Evolutionary conservation across 2,329 filamentous ascomycete genomes (phyloP).

Genomic region (Cercospora sp.): DNA sequence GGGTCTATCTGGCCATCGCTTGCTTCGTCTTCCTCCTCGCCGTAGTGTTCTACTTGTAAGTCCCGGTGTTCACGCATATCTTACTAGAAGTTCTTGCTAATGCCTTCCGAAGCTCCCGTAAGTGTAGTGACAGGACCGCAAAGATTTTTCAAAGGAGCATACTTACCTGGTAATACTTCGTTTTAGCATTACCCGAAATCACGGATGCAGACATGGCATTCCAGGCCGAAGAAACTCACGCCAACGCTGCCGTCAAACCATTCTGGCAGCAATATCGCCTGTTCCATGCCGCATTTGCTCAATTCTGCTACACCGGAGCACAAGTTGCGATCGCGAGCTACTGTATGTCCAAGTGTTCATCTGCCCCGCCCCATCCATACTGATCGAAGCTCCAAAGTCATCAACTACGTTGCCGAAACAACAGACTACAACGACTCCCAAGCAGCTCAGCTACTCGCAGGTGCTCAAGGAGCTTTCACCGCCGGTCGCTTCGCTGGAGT

Average conservation of each 20-base stretch:
- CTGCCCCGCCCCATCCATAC: background rate
- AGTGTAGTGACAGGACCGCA: background rate
- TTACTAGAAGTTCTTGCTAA: background rate
- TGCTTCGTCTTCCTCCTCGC: slow-evolving; percentile 60
- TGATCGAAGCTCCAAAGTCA: slow-evolving; percentile 45
- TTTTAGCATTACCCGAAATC: slow-evolving; percentile 50
- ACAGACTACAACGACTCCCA: slow-evolving; percentile 56
- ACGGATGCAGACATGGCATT: slow-evolving; percentile 64
- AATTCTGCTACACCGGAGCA: slow-evolving; percentile 78
- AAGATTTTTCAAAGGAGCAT: background rate
- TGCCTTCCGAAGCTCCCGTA: background rate
- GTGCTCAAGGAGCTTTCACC: slow-evolving; percentile 72
- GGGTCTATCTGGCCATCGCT: slow-evolving; percentile 64
- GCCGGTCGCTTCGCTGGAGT: slow-evolving; percentile 69
- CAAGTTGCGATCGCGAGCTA: slow-evolving; percentile 61
- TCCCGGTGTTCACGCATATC: background rate
- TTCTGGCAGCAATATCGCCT: slow-evolving; percentile 66
- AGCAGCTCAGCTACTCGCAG: slow-evolving; percentile 69
- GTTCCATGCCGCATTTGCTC: slow-evolving; percentile 72
- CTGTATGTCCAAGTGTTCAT: slow-evolving; percentile 37
- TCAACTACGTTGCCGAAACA: slow-evolving; percentile 63
- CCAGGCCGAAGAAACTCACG: slow-evolving; percentile 44
- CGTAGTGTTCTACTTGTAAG: slow-evolving; percentile 57
- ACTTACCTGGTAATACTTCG: background rate
- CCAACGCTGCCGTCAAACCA: slow-evolving; percentile 46